Evolutionary conservation across 768 basidiomycete species (phyloP).

Genomic region (Infundibulicybe gibba): DNA sequence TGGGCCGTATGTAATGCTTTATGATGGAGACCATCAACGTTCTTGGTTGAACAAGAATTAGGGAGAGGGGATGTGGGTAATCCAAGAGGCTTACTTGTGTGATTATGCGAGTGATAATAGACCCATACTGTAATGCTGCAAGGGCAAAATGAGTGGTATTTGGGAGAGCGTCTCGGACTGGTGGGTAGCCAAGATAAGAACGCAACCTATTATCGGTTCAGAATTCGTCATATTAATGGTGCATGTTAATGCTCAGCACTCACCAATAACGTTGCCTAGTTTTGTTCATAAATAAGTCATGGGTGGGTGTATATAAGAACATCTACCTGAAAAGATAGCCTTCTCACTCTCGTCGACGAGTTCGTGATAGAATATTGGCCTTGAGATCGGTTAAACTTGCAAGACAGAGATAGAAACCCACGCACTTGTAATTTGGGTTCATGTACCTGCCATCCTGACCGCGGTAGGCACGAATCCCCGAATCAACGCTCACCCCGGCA

Average conservation of each 20-base stretch:
- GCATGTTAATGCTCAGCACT: conserved; percentile 5
- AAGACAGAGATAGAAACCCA: conserved; percentile 4
- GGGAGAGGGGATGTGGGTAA: conserved; percentile 10
- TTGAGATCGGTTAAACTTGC: conserved; percentile 15
- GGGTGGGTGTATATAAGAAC: neutral
- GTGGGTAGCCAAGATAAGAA: conserved; percentile 82
- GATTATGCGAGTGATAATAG: conserved; percentile 57
- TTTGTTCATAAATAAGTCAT: neutral
- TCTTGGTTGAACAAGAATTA: conserved; percentile 34
- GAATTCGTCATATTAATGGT: neutral
- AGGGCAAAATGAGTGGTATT: conserved; percentile 90
- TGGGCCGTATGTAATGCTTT: conserved; percentile 49
- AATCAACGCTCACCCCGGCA: conserved; percentile 94
- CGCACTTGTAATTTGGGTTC: conserved; percentile 87
- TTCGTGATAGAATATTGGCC: conserved; percentile 81
- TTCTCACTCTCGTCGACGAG: conserved; percentile 67
- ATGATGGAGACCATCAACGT: conserved; percentile 93
- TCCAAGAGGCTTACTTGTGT: conserved; percentile 56
- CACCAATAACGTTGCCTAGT: conserved; percentile 82
- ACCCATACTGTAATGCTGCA: conserved; percentile 74
- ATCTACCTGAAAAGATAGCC: conserved; percentile 66
- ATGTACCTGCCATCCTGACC: conserved; percentile 83
- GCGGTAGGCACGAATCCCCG: conserved; percentile 92
- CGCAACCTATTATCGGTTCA: conserved; percentile 46
- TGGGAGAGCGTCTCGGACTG: conserved; percentile 76